A percentile compares a stretch with the other conserved stretches of the same genome.
Evolutionary conservation across 1,284 basidiomycete genomes (phyloP).

Genomic region (Tilletia indica): DNA sequence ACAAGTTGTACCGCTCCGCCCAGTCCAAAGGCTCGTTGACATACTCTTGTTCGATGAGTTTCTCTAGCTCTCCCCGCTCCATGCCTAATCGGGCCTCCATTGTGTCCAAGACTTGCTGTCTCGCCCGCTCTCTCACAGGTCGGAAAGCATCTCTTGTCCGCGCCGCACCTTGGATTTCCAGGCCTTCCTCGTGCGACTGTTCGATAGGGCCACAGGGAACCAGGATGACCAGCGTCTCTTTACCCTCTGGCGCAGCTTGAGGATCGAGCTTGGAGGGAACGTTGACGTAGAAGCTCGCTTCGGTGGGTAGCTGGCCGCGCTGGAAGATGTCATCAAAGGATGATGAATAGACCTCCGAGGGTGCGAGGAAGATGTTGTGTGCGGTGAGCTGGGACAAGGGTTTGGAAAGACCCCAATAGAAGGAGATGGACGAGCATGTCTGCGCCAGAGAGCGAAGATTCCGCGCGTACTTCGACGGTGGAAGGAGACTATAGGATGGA

Average conservation of each 20-base stretch:
- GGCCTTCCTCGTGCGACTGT: conserved; percentile 27
- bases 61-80: conserved; percentile 37
- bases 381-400: conserved; percentile 59
- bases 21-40: conserved; percentile 56
- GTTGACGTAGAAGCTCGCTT: conserved; percentile 63
- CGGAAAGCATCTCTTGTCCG: conserved; percentile 34
- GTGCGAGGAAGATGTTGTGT: conserved; percentile 59
- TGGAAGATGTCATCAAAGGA: conserved; percentile 63
- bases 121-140: conserved; percentile 30
- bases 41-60: conserved; percentile 40
- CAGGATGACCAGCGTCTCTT: conserved; percentile 57
- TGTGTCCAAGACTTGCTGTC: conserved; percentile 42
- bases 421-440: conserved; percentile 62
- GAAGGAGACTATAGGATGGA: conserved; percentile 55
- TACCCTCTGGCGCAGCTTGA: conserved; percentile 55
- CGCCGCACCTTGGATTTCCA: conserved; percentile 33
- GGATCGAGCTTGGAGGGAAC: conserved; percentile 59
- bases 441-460: conserved; percentile 48
- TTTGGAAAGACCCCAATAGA: conserved; percentile 62
- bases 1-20: conserved; percentile 57
- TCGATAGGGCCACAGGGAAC: conserved; percentile 57
- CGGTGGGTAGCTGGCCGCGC: conserved; percentile 59
- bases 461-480: conserved; percentile 51
- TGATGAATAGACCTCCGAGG: conserved; percentile 56
- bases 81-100: conserved; percentile 35